Evolutionary conservation across 1,284 basidiomycete species (phyloP).

Genomic region (Pyrrhoderma lamaoense): DNA sequence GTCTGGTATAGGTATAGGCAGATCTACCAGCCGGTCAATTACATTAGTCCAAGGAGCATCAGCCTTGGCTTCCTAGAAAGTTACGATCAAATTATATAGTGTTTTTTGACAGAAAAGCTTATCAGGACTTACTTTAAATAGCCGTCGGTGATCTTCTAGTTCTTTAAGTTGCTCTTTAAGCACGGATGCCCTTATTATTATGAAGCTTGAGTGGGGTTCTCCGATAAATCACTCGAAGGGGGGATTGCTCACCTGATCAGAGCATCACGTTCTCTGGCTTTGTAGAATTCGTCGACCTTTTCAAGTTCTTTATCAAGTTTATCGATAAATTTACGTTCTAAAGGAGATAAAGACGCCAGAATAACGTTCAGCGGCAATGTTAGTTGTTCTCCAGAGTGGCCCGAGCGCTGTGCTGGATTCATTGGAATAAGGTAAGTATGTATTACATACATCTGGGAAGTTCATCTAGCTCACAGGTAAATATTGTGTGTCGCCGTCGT

Average conservation of each 20-base stretch:
- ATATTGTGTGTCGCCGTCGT: conserved; percentile 6
- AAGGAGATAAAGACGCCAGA: conserved; percentile 4
- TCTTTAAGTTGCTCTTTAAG: conserved; percentile 71
- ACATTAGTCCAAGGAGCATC: conserved; percentile 18
- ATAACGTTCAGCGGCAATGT: conserved; percentile 8
- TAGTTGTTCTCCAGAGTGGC: not conserved
- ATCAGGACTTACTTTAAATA: conserved; percentile 10
- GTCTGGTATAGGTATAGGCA: not conserved
- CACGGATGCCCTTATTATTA: conserved; percentile 20
- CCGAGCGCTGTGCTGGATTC: conserved; percentile 1
- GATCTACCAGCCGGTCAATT: conserved; percentile 9
- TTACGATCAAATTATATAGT: not conserved
- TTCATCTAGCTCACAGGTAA: conserved; percentile 3
- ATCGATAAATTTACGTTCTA: conserved; percentile 62
- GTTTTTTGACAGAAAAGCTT: not conserved
- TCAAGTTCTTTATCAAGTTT: conserved; percentile 69
- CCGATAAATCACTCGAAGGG: too few relatives aligned
- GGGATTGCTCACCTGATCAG: conserved; percentile 32
- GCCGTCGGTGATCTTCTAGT: conserved; percentile 51
- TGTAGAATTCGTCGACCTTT: conserved; percentile 81
- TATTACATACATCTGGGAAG: not conserved
- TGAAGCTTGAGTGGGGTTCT: too few relatives aligned
- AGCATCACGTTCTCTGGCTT: conserved; percentile 66
- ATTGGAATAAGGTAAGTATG: not conserved
- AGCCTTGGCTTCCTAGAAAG: conserved; percentile 15